Evolutionary conservation across 441 rosid genomes (phyloP).

Genomic region (Gossypium schwendimanii): DNA sequence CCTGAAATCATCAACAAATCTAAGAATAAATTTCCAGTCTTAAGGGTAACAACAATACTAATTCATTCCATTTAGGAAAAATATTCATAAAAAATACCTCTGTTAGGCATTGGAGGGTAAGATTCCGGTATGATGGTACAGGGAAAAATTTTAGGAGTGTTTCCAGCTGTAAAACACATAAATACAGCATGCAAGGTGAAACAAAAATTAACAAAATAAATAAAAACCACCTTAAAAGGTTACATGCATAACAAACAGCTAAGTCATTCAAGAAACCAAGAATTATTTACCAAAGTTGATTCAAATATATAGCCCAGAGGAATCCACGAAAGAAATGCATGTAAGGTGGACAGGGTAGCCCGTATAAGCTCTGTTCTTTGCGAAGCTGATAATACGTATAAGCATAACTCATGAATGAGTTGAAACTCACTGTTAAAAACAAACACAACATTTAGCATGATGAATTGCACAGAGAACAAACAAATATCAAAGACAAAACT

Average conservation of each 20-base stretch:
- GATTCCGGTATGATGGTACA: constrained; percentile 79
- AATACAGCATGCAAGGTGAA: constrained; percentile 5
- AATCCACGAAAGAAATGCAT: constrained; percentile 99
- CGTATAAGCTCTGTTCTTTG: constrained; percentile 94
- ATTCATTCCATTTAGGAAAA: neutral
- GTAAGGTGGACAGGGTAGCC: constrained; percentile 89
- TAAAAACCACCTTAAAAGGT: constrained; percentile 12
- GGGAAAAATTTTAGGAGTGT: constrained; percentile 89
- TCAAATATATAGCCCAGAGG: constrained; percentile 99
- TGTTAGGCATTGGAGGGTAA: constrained; percentile 92
- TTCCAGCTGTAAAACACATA: constrained; percentile 57
- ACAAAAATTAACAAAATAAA: constrained; percentile 8
- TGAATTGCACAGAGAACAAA: constrained; percentile 8
- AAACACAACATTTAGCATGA: constrained; percentile 21
- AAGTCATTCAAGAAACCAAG: constrained; percentile 7
- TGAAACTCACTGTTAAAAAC: constrained; percentile 86
- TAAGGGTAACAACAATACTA: constrained; percentile 2
- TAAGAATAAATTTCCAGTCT: neutral
- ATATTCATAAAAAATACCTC: constrained; percentile 46
- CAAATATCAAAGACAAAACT: neutral
- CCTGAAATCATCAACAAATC: constrained; percentile 39
- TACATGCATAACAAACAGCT: neutral
- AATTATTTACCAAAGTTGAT: constrained; percentile 68
- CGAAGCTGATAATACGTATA: constrained; percentile 92
- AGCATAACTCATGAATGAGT: constrained; percentile 98